Evolutionary conservation across 1,284 basidiomycete genomes (phyloP), one percentile per base, ranked within the genome.

Genomic region (Moniliophthora roreri): DNA sequence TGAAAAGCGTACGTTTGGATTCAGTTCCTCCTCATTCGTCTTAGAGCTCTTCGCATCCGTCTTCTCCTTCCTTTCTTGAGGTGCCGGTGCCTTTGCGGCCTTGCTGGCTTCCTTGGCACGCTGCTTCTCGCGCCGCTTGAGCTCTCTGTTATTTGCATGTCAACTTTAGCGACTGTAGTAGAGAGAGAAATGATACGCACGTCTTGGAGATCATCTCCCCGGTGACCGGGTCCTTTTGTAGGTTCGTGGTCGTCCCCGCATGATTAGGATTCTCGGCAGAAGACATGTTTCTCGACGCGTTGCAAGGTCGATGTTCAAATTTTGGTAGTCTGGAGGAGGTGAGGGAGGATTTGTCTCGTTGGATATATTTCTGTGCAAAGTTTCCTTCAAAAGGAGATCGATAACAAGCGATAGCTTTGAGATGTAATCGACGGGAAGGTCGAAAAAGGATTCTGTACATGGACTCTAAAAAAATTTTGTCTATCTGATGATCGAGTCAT

Each of bases 161-260:
- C 56, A 58, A 71, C 72, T 55, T 66, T 47, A 56, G 51, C 53
- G 38, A 54, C 60, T 44, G 57, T 44, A 48, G 57, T 52, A 55
- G 60, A 48, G n/a, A n/a, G n/a, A n/a, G n/a, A 45, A 46, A 36
- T 40, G 53, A 48, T 34, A 79, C 91, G 63, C 55, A 95, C 93
- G 84, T 81, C 84, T 98, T 98, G 75, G 93, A 95, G 66, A 98
- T 85, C 87, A 95, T 82, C 72, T 97, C 94, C 39, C 93, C 94
- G 2, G 95, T 95, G 57, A 93, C 82, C 41, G 89, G 89, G 71
- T 97, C 95, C 76, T 84, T 85, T 69, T 90, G 89, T 24, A 45
- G 42, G 16, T 45, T 45, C 3, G 42, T 24, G 23, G 42, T 45
- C 9, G 42, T 45, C 18, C 23, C 42, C 23, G 42, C 42, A 24